Evolutionary conservation across 768 basidiomycete species (phyloP), one percentile per base, ranked within the genome.

Genomic region (Obba rivulosa): DNA sequence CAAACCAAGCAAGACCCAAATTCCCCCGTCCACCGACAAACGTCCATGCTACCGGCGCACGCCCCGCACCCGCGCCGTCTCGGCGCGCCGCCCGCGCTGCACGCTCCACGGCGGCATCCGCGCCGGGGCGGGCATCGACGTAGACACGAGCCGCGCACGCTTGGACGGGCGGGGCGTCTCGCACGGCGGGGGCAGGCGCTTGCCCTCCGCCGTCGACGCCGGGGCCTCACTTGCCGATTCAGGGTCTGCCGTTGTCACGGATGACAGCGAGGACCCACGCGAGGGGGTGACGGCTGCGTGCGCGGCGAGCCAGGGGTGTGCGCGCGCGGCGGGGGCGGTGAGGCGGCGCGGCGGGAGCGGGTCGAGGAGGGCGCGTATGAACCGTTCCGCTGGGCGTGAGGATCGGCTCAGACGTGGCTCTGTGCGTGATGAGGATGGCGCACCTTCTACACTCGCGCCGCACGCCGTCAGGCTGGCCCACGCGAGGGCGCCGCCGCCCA

Each of bases 291-390:
- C 38, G 21, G 38, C 8, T 34, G 35, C n/a, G 28, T 28, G 28
- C 21, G 14, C 4, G 42, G 53, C 34, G 3, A 97, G 74, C 95
- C 95, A 98, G 1, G 80, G 79, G 57, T 97, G 92, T 0, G 64
- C 22, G 10, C 87, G 74, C 0, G 92, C 85, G 0, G 77, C 72
- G 2, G 73, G 67, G 51, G 92, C 74, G 8, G 83, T 80, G 76
- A 95, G 79, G 16, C 94, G 82, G 13, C 61, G 51, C 1, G 52
- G 54, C 0, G 92, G 90, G 48, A 87, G 72, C 28, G 70, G 69
- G 43, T 79, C 74, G 14, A 97, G 77, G 9, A 97, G 76, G 2
- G 64, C 55, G 2, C 64, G 63, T 43, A 95, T 75, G 61, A 97
- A 95, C 52, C 81, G 71, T 43, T 74, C 63, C 2, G 73, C 92